phyloP scores from a whole-genome alignment of 805 yeast genomes.

The Saccharomycopsis lassenensis region DNA sequence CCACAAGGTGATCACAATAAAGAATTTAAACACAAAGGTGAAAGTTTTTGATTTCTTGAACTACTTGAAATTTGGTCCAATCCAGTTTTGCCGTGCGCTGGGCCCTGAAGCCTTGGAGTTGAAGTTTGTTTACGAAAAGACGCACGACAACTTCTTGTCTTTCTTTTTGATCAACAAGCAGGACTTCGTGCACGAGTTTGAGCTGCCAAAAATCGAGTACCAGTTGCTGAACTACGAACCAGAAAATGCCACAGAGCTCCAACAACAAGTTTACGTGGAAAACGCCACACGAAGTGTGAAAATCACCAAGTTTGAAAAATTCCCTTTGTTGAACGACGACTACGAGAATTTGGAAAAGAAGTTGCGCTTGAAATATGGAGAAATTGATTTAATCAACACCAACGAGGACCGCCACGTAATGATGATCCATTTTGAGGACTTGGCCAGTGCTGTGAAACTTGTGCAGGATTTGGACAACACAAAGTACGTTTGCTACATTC shows the following conservation, averaged over 20 bases:
- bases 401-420: constrained; percentile 16
- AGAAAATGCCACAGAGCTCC: constrained; percentile 6
- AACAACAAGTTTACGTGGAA: constrained; percentile 11
- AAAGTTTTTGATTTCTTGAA: constrained; percentile 15
- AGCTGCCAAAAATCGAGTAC: constrained; percentile 13
- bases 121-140: constrained; percentile 15
- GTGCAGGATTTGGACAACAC: constrained; percentile 4
- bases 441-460: constrained; percentile 11
- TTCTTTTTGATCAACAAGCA: constrained; percentile 14
- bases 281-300: constrained; percentile 16
- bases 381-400: constrained; percentile 17
- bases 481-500: constrained; percentile 7
- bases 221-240: constrained; percentile 10
- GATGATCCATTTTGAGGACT: constrained; percentile 15
- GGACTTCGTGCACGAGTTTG: constrained; percentile 15
- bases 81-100: constrained; percentile 13
- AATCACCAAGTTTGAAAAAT: constrained; percentile 11
- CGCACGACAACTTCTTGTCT: constrained; percentile 15
- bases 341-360: constrained; percentile 18
- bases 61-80: constrained; percentile 18
- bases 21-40: constrained; percentile 9
- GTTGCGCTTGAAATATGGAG: constrained; percentile 13
- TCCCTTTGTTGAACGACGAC: constrained; percentile 16
- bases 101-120: constrained; percentile 5
- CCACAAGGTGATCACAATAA: constrained; percentile 10